phyloP scores from a whole-genome alignment of 208 protist genomes.

The Acanthamoeba pearcei region DNA sequence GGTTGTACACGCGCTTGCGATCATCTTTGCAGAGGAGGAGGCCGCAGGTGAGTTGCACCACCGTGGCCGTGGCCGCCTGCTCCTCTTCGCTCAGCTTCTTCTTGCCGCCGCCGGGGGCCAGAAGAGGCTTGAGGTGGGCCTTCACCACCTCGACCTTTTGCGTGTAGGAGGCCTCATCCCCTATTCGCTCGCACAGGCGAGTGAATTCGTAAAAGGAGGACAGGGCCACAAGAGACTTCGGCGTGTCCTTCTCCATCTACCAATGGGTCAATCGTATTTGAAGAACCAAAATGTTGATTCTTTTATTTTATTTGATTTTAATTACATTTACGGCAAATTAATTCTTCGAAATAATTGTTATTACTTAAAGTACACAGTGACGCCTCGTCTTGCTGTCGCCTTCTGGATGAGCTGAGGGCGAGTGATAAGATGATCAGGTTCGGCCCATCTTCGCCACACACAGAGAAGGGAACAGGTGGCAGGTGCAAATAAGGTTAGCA shows the following conservation, averaged over 20 bases:
- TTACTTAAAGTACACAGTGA: too few species aligned
- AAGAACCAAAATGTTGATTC: too few species aligned
- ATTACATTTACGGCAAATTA: too few species aligned
- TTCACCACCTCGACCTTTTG: conserved; percentile 89
- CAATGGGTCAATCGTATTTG: background rate
- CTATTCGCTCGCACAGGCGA: conserved; percentile 86
- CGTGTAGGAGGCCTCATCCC: conserved; percentile 85
- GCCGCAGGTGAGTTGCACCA: conserved; percentile 87
- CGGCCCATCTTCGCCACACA: too few species aligned
- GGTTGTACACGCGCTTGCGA: conserved; percentile 88
- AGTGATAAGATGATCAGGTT: too few species aligned
- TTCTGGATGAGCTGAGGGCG: too few species aligned
- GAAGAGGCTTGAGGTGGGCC: conserved; percentile 80
- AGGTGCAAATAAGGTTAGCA: background rate
- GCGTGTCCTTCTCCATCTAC: conserved; percentile 40
- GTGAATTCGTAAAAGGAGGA: conserved; percentile 82
- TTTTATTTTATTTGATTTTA: too few species aligned
- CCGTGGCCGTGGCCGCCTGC: conserved; percentile 74
- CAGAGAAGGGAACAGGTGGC: too few species aligned
- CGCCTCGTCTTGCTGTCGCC: too few species aligned
- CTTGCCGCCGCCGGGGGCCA: conserved; percentile 39
- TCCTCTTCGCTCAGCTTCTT: background rate
- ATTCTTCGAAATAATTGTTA: too few species aligned
- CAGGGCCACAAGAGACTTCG: background rate
- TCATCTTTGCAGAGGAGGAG: conserved; percentile 90